These are phyloP conservation scores for Aspergillus versicolor DNA, from an alignment of 2,329 filamentous ascomycete species.

Conservation along the genomic window DNA sequence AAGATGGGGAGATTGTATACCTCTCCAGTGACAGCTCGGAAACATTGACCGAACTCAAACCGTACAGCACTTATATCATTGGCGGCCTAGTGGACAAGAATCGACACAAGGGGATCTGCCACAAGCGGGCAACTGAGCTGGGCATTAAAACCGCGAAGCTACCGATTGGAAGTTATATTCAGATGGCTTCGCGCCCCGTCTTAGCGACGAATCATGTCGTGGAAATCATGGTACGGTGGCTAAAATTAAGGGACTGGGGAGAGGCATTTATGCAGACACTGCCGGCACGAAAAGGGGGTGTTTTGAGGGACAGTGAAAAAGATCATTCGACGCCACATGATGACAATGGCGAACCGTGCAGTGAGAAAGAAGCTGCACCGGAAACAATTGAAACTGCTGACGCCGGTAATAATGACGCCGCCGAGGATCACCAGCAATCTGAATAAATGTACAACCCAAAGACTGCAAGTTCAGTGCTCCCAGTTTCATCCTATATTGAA, in stretches of 20 bases:
- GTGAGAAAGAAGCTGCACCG: conserved; percentile 11
- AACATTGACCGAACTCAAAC: conserved; percentile 77
- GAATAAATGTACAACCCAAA: not conserved
- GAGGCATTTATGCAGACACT: conserved; percentile 84
- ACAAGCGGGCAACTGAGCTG: conserved; percentile 71
- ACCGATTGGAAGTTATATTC: conserved; percentile 92
- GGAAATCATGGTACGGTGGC: conserved; percentile 93
- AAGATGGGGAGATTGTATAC: conserved; percentile 71
- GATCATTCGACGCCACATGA: conserved; percentile 21
- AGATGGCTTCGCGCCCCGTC: conserved; percentile 83
- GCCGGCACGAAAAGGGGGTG: conserved; percentile 83
- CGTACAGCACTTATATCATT: conserved; percentile 87
- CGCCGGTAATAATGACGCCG: not conserved
- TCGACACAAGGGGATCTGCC: conserved; percentile 90
- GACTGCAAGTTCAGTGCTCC: not conserved
- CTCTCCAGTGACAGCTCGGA: conserved; percentile 88
- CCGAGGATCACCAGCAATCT: not conserved
- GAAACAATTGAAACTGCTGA: conserved; percentile 13
- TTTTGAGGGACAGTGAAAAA: conserved; percentile 49
- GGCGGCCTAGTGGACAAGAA: conserved; percentile 96
- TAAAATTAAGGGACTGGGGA: conserved; percentile 89
- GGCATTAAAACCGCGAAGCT: conserved; percentile 86
- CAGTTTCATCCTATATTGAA: not conserved
- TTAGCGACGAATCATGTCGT: conserved; percentile 93
- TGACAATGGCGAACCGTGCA: conserved; percentile 17